Evolutionary conservation across 2,329 filamentous ascomycete species (phyloP), one percentile per base, ranked within the genome.

Genomic region (Sporothrix dimorphospora): DNA sequence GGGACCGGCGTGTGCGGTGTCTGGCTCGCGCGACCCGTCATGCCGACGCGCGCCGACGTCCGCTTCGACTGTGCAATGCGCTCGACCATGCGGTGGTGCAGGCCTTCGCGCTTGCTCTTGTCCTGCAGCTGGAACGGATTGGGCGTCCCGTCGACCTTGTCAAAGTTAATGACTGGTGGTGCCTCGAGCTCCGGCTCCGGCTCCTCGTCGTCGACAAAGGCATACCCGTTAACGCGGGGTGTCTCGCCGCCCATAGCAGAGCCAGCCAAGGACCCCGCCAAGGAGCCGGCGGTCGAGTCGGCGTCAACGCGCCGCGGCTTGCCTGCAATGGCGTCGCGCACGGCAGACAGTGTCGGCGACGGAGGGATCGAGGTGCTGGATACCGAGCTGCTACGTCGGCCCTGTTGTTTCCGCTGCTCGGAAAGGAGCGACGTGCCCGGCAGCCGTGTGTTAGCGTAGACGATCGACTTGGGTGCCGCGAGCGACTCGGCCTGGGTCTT

Each of bases 151-250:
- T 90, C 86, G 16, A 87, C 86, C 11, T 86, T 83, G 1, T 89
- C 87, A 8, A 92, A 82, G 70, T 90, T 82, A 77, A 91, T 85
- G 74, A 83, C 75, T n/a, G 84, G 81, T 11, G 63, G 49, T 19
- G 70, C 12, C 11, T 83, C 82, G 9, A 80, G 76, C 68, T 85
- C 77, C 5, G 40, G 12, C 53, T 88, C 85, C 4, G 53, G n/a
- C 38, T 51, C 59, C 8, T 92, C 92, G 72, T 97, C 94, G 76
- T 97, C 94, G 47, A 99, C 94, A 81, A 97, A 98, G 0, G 94
- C 89, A 80, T 98, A 99, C 1, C 96, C 96, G 75, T 97, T 97
- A 0, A 98, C 93, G 1, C 93, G 88, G 0, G 95, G 96, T 0
- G 95, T 98, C 80, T 97, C 94, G 72, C 86, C 87, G 19, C 91